Percentiles rank a stretch among this genome's conserved stretches.
phyloP scores from a whole-genome alignment of 2,329 filamentous ascomycete species.

The Fusarium sp. region DNA sequence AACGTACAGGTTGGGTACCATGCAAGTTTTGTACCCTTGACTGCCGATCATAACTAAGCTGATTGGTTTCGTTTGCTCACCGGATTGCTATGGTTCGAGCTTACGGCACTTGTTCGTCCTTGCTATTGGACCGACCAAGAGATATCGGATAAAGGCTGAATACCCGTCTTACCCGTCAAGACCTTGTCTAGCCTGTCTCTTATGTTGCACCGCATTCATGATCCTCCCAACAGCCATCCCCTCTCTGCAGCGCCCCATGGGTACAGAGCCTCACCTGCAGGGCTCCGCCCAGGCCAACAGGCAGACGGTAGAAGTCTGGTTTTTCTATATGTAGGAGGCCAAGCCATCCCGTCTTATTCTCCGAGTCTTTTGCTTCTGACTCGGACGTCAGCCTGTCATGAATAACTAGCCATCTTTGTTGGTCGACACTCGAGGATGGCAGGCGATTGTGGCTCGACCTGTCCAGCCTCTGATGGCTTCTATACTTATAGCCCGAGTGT shows the following conservation, averaged over 20 bases:
- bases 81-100: conserved; percentile 21
- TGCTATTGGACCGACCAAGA: conserved; percentile 25
- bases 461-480: conserved; percentile 53
- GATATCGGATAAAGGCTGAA: conserved; percentile 20
- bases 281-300: conserved; percentile 30
- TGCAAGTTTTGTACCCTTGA: conserved; percentile 22
- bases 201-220: conserved; percentile 38
- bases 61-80: conserved; percentile 27
- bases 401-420: conserved; percentile 37
- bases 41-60: conserved; percentile 31
- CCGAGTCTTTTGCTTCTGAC: conserved; percentile 22
- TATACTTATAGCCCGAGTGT: conserved; percentile 54
- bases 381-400: conserved; percentile 43
- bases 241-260: conserved; percentile 32
- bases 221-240: conserved; percentile 35
- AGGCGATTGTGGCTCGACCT: conserved; percentile 52
- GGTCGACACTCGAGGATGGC: conserved; percentile 49
- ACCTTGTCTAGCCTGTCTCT: conserved; percentile 32
- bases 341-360: conserved; percentile 36
- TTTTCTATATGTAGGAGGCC: conserved; percentile 45
- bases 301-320: conserved; percentile 23
- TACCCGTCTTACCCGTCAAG: conserved; percentile 26
- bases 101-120: conserved; percentile 35
- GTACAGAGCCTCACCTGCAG: conserved; percentile 47
- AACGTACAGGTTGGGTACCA: background rate